These are phyloP conservation scores for Mycena citricolor DNA, from an alignment of 1,284 basidiomycete species.

Conservation along the genomic window DNA sequence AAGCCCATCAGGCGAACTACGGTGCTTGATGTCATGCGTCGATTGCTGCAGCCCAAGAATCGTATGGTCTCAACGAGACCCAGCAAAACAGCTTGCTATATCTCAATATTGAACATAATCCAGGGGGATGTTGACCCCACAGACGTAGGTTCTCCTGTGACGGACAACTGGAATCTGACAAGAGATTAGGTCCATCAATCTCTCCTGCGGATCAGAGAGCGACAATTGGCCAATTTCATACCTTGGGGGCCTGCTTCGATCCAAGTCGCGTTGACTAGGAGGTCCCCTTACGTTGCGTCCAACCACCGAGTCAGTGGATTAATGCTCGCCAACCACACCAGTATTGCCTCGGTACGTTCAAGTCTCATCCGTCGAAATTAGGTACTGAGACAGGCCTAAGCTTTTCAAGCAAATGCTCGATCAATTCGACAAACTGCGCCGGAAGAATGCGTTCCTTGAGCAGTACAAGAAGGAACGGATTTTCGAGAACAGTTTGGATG, in stretches of 20 bases:
- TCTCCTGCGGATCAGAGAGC: slow-evolving; percentile 91
- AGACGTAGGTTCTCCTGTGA: slow-evolving; percentile 62
- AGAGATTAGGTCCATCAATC: slow-evolving; percentile 97
- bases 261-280: slow-evolving; percentile 93
- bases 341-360: slow-evolving; percentile 83
- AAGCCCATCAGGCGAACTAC: slow-evolving; percentile 91
- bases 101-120: slow-evolving; percentile 98
- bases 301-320: slow-evolving; percentile 94
- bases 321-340: slow-evolving; percentile 99
- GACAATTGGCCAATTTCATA: slow-evolving; percentile 96
- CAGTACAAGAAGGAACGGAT: slow-evolving; percentile 97
- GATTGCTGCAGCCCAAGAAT: slow-evolving; percentile 96
- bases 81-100: slow-evolving; percentile 92
- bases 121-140: slow-evolving; percentile 98
- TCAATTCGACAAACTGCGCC: slow-evolving; percentile 89
- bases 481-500: slow-evolving; percentile 88
- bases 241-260: slow-evolving; percentile 99
- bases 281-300: slow-evolving; percentile 85
- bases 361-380: no score
- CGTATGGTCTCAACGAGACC: slow-evolving; percentile 96
- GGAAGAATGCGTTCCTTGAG: slow-evolving; percentile 94
- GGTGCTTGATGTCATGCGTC: slow-evolving; percentile 97
- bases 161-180: no score
- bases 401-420: slow-evolving; percentile 95
- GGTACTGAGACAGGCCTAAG: no score